These are phyloP conservation scores for Ceratocystis alfenasii DNA, from an alignment of 2,329 filamentous ascomycete species.

Conservation along the genomic window DNA sequence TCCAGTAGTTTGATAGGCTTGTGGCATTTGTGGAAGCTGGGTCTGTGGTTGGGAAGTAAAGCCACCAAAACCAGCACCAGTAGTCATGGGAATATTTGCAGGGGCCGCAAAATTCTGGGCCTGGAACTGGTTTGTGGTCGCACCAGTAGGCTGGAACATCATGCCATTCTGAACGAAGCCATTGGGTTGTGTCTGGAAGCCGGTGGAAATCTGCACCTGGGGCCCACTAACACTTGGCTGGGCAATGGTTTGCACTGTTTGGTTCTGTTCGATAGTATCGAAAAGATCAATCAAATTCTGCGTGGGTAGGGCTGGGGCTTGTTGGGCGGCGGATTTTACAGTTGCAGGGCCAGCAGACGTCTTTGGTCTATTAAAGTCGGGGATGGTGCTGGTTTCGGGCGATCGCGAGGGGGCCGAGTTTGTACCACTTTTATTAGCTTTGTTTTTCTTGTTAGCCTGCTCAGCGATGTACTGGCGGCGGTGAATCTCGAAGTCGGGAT, in stretches of 20 bases:
- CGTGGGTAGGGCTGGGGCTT: constrained; percentile 32
- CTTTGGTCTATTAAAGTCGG: constrained; percentile 27
- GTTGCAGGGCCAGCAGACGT: constrained; percentile 27
- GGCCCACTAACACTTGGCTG: constrained; percentile 27
- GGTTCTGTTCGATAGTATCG: constrained; percentile 81
- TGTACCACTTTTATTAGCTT: constrained; percentile 30
- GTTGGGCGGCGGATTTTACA: not conserved
- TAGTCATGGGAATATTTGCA: constrained; percentile 24
- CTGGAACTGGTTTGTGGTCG: constrained; percentile 26
- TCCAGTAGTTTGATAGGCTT: constrained; percentile 26
- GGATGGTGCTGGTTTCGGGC: constrained; percentile 29
- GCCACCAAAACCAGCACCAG: constrained; percentile 21
- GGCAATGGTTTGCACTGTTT: constrained; percentile 43
- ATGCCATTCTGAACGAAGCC: constrained; percentile 27
- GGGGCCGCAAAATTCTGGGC: constrained; percentile 13
- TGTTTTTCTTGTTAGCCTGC: constrained; percentile 55
- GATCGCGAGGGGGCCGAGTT: constrained; percentile 26
- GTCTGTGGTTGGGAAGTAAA: constrained; percentile 26
- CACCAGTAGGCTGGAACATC: constrained; percentile 25
- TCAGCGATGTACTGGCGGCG: constrained; percentile 83
- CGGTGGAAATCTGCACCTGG: constrained; percentile 27
- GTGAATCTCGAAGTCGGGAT: constrained; percentile 90
- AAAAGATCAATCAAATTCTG: constrained; percentile 90
- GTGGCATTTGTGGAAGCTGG: constrained; percentile 27
- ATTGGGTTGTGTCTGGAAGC: constrained; percentile 33